Evolutionary conservation across 495 filamentous ascomycete genomes (phyloP).

Genomic region (Penicillium steckii): DNA sequence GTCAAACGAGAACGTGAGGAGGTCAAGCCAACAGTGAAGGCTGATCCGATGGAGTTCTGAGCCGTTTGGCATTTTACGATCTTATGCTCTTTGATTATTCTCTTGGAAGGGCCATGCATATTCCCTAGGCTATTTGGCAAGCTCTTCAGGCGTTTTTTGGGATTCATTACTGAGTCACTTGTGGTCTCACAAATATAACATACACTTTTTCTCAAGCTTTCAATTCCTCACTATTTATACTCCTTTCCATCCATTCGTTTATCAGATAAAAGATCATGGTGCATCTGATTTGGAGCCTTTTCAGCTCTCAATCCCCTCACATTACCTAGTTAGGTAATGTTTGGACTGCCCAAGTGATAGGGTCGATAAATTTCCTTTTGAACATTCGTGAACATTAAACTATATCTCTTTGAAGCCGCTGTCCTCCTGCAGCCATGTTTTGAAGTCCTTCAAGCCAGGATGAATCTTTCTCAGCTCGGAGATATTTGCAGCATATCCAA

Average conservation of each 20-base stretch:
- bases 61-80: neutral
- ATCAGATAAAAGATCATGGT: too few species aligned
- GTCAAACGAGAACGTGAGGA: constrained; percentile 68
- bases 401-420: constrained; percentile 35
- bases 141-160: constrained; percentile 8
- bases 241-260: too few species aligned
- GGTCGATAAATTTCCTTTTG: too few species aligned
- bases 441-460: neutral
- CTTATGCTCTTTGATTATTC: constrained; percentile 5
- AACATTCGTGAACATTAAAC: too few species aligned
- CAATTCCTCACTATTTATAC: neutral
- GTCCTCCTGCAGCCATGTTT: constrained; percentile 56
- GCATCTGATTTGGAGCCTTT: too few species aligned
- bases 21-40: constrained; percentile 47
- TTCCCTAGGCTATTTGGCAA: neutral
- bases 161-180: neutral
- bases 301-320: too few species aligned
- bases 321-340: too few species aligned
- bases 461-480: constrained; percentile 22
- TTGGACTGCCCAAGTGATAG: too few species aligned
- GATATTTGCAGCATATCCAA: constrained; percentile 62
- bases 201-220: neutral
- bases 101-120: neutral
- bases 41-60: constrained; percentile 54
- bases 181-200: neutral